phyloP scores from a whole-genome alignment of 2,329 filamentous ascomycete species.

The Cyclaneusma minus region DNA sequence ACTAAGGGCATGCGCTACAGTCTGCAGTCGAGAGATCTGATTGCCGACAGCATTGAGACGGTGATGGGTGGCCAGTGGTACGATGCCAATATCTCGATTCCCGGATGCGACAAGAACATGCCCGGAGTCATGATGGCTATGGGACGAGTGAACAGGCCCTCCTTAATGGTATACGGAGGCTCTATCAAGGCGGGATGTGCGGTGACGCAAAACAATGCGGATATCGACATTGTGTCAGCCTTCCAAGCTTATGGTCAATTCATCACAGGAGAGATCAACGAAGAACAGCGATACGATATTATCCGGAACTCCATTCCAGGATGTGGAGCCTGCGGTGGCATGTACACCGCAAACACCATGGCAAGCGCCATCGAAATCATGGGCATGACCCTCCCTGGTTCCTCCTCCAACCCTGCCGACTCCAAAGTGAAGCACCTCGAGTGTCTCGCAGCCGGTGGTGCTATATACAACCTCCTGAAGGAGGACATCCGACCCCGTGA shows the following conservation, averaged over 20 bases:
- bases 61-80: constrained; percentile 99
- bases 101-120: constrained; percentile 99
- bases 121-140: constrained; percentile 84
- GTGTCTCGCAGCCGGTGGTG: constrained; percentile 55
- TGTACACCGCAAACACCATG: constrained; percentile 71
- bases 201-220: constrained; percentile 50
- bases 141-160: constrained; percentile 85
- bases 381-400: constrained; percentile 69
- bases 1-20: constrained; percentile 95
- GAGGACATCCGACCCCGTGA: constrained; percentile 66
- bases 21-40: constrained; percentile 86
- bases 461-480: constrained; percentile 58
- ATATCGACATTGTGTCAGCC: constrained; percentile 88
- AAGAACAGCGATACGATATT: constrained; percentile 86
- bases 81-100: constrained; percentile 90
- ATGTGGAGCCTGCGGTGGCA: constrained; percentile 70
- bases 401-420: constrained; percentile 66
- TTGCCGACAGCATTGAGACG: constrained; percentile 96
- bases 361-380: constrained; percentile 58
- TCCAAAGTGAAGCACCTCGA: constrained; percentile 56
- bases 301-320: constrained; percentile 84
- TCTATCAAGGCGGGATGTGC: constrained; percentile 87
- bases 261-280: constrained; percentile 77
- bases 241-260: constrained; percentile 98
- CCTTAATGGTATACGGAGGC: constrained; percentile 95